These are phyloP conservation scores for Meyerozyma elateridarum DNA, from an alignment of 1,139 yeast genomes.

Conservation along the genomic window DNA sequence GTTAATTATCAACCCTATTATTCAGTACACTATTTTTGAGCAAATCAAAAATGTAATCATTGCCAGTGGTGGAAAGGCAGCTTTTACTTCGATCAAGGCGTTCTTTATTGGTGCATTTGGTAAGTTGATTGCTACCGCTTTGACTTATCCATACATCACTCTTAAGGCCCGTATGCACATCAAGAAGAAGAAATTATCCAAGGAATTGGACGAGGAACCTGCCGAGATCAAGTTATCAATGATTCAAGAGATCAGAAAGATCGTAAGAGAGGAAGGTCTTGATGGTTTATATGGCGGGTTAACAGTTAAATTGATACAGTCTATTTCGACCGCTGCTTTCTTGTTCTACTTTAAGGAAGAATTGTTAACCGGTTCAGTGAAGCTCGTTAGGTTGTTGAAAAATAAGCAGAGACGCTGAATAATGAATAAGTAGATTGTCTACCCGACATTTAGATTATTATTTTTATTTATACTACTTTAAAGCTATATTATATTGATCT, in stretches of 20 bases:
- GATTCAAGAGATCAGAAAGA: conserved; percentile 44
- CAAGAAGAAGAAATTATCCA: conserved; percentile 36
- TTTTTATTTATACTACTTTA: too few species aligned
- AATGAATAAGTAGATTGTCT: too few species aligned
- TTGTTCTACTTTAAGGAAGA: conserved; percentile 90
- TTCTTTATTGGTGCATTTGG: conserved; percentile 87
- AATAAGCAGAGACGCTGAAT: too few species aligned
- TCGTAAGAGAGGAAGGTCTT: conserved; percentile 65
- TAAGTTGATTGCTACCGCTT: conserved; percentile 77
- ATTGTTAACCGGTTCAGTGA: conserved; percentile 50
- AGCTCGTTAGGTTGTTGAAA: conserved; percentile 37
- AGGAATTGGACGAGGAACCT: conserved; percentile 15
- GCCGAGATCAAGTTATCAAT: conserved; percentile 31
- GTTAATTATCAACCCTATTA: conserved; percentile 81
- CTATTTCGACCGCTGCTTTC: conserved; percentile 85
- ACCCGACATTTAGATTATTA: too few species aligned
- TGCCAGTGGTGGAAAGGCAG: conserved; percentile 43
- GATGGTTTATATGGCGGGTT: conserved; percentile 80
- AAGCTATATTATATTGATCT: too few species aligned
- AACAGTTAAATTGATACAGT: conserved; percentile 72
- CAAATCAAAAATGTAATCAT: conserved; percentile 68
- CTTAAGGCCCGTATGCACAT: conserved; percentile 86
- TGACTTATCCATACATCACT: conserved; percentile 89
- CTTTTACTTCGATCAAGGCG: conserved; percentile 62
- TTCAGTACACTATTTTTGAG: conserved; percentile 89